Evolutionary conservation across 306 rosid genomes (phyloP), one percentile per base, ranked within the genome.

Genomic region (Elaeagnus macrophylla): DNA sequence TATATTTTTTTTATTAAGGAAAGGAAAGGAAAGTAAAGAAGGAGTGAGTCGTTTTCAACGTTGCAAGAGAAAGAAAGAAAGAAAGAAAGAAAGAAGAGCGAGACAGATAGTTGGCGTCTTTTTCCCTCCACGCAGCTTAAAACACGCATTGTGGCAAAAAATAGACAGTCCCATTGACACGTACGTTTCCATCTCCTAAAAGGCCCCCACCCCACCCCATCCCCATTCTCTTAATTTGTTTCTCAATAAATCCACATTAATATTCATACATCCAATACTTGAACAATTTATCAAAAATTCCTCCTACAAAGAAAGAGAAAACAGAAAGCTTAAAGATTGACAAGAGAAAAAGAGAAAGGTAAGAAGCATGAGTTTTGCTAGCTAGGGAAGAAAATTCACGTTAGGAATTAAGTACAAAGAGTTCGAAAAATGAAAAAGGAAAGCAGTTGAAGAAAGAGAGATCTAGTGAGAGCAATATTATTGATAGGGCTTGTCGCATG

Each of bases 101-200:
- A 25, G 32, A 2, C 4, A 25, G 32, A 25, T 53, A 75, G 85
- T 61, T 86, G 71, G 83, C 95, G 95, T 89, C 94, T 89, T 89
- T 85, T 89, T 56, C 75, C 90, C 88, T 86, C 85, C 88, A 90
- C 88, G 88, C 86, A 71, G 81, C 95, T 77, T 65, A 69, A 85
- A 85, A 81, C 93, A 72, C 95, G 95, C 93, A 78, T 74, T 55
- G 68, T 58, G 77, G 70, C 82, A 77, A 77, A 68, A 25, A 64
- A 73, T 70, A 68, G 66, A 56, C 71, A 66, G 75, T 60, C 72
- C 66, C 71, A 56, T 60, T 32, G 65, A 83, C 86, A 25, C 32
- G 32, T n/a, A 75, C 79, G 85, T 79, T 74, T 81, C 67, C 59
- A 63, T 63, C 75, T 72, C 69, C 78, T 71, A 64, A 72, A 64